phyloP scores from a whole-genome alignment of 2,329 filamentous ascomycete species.

The Aureobasidium lini region DNA sequence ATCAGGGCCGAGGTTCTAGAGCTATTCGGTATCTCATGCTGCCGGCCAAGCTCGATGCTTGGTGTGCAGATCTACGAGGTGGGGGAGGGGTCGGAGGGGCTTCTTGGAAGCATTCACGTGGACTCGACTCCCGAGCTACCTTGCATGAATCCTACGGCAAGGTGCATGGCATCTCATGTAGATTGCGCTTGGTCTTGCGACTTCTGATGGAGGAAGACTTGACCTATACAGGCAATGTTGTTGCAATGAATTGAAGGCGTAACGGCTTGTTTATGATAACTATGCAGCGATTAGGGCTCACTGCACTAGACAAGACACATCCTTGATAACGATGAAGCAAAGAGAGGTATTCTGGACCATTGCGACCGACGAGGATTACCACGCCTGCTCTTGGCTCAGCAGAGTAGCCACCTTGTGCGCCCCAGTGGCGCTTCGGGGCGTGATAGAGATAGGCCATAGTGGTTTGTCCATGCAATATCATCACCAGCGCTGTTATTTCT shows the following conservation, averaged over 20 bases:
- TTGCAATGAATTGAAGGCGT: neutral
- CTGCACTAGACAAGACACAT: neutral
- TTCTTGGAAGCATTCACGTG: neutral
- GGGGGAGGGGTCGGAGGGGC: conserved; percentile 4
- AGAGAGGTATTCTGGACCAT: neutral
- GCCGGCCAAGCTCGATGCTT: neutral
- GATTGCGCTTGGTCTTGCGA: neutral
- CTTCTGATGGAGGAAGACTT: neutral
- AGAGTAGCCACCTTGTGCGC: neutral
- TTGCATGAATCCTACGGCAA: neutral
- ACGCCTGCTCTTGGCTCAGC: neutral
- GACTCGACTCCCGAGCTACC: neutral
- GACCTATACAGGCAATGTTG: neutral
- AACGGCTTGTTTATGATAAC: neutral
- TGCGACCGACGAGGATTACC: neutral
- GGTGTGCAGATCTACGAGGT: neutral
- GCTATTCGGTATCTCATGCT: neutral
- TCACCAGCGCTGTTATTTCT: neutral
- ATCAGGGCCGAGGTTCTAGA: neutral
- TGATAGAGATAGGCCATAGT: neutral
- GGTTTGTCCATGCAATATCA: neutral
- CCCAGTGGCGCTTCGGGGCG: neutral
- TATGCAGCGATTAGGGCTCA: neutral
- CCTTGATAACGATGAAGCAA: neutral
- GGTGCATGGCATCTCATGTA: neutral